A percentile compares a stretch with the other conserved stretches of the same genome.
These are phyloP conservation scores for Penicillium sp. DNA, from an alignment of 2,329 filamentous ascomycete genomes.

Conservation along the genomic window DNA sequence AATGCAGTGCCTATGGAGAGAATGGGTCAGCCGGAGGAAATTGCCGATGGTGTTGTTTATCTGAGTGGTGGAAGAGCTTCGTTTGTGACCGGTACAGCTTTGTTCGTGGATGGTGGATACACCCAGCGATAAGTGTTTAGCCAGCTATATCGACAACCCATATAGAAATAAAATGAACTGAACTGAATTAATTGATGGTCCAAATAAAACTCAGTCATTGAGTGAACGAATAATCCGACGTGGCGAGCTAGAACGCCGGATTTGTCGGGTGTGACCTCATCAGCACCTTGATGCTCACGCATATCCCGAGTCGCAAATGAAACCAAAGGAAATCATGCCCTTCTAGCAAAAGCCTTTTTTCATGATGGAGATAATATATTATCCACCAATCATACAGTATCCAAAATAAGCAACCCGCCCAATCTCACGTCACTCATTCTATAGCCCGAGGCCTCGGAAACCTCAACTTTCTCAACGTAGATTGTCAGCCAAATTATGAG, in stretches of 20 bases:
- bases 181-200: not conserved
- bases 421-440: not conserved
- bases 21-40: slow-evolving; percentile 21
- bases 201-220: not conserved
- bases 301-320: not conserved
- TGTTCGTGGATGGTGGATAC: slow-evolving; percentile 23
- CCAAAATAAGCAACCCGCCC: not conserved
- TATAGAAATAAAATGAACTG: not conserved
- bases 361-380: not conserved
- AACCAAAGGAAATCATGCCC: not conserved
- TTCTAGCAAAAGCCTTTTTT: not conserved
- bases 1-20: slow-evolving; percentile 20
- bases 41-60: slow-evolving; percentile 22
- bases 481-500: not conserved
- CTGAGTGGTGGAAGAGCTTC: slow-evolving; percentile 20
- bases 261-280: slow-evolving; percentile 11
- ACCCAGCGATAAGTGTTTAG: slow-evolving; percentile 11
- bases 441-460: not conserved
- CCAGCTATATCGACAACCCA: not conserved
- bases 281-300: not conserved
- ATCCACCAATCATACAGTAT: not conserved
- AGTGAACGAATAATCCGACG: not conserved
- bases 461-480: not conserved
- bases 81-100: slow-evolving; percentile 20
- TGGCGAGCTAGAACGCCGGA: not conserved